Percentiles rank a stretch among this genome's conserved stretches.
Conservation (phyloP, 2,329 filamentous ascomycete species). For the Diaporthe batatas region DNA sequence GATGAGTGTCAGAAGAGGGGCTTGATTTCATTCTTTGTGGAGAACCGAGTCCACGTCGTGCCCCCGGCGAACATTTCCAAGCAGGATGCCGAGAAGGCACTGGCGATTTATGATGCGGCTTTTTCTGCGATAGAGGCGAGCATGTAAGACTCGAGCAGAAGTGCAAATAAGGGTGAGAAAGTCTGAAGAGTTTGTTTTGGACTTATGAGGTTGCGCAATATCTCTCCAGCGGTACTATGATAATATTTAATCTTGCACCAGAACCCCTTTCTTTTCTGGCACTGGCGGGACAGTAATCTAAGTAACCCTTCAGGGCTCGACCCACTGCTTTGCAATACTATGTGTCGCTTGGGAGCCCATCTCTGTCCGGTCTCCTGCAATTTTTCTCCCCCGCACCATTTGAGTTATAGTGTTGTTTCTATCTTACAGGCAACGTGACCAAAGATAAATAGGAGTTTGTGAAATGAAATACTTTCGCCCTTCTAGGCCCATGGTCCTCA, state of each 20-base stretch:
- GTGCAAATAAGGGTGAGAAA: too few species aligned
- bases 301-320: too few species aligned
- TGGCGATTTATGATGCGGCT: conserved; percentile 41
- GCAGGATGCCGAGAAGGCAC: conserved; percentile 38
- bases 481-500: too few species aligned
- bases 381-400: background rate
- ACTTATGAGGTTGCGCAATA: background rate
- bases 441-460: too few species aligned
- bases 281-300: too few species aligned
- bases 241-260: background rate
- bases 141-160: background rate
- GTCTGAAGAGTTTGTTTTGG: background rate
- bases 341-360: background rate
- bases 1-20: conserved; percentile 35
- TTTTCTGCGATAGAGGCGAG: conserved; percentile 29
- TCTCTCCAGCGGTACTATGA: background rate
- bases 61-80: conserved; percentile 36
- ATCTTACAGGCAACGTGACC: too few species aligned
- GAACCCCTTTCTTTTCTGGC: background rate
- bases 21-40: conserved; percentile 38
- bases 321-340: background rate
- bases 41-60: conserved; percentile 41
- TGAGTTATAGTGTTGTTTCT: too few species aligned
- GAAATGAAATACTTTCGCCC: too few species aligned
- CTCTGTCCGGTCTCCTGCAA: background rate